Base-by-base conservation (phyloP, 352 stramenopile genomes). In the Pythium coloratum region DNA sequence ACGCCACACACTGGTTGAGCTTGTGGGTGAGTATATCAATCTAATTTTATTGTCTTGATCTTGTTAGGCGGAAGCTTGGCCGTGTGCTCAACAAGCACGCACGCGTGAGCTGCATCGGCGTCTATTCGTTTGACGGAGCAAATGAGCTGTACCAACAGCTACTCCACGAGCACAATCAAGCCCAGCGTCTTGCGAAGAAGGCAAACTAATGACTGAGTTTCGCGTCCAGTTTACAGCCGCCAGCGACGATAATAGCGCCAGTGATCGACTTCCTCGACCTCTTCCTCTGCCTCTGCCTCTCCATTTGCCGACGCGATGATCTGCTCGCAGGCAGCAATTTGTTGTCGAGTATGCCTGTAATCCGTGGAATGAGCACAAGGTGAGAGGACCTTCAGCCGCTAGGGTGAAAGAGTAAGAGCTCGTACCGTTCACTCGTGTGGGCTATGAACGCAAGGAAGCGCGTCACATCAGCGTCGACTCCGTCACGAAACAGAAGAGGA, bases 41-140 rank as follows among this genome's bases (percentile, higher is more conserved):
- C 66, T 73, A 18, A 69, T 81, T 47, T 73, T 71, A 26, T 30
- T n/a, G 71, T 89, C 13, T 83, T 82, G 12, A 51, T 93, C 24
- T 75, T 90, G 12, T 92, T 57, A 98, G 97, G 69, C 72, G 93
- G 28, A 94, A 91, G 61, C 67, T 99, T 0, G 96, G 96, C 0
- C 96, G 92, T 62, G 82, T 91, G 1, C 46, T 99, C 10, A 88
- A 91, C 20, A 99, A 99, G 67, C 90, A 72, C 13, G 92, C 98
- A 18, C 96, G 97, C 44, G 86, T 99, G 30, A 97, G 91, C 64
- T 97, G 96, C 42, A 84, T 99, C 16, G 97, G 93, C 12, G 78
- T 99, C 2, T 97, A 98, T 80, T 98, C 91, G 40, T 81, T 95
- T 16, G 93, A 99, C 56, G 96, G 96, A n/a, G 97, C 94, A 1